Percentiles rank a stretch among this genome's conserved stretches.
Evolutionary conservation across 352 stramenopile genomes (phyloP).

Genomic region (Blastocystis sp.): DNA sequence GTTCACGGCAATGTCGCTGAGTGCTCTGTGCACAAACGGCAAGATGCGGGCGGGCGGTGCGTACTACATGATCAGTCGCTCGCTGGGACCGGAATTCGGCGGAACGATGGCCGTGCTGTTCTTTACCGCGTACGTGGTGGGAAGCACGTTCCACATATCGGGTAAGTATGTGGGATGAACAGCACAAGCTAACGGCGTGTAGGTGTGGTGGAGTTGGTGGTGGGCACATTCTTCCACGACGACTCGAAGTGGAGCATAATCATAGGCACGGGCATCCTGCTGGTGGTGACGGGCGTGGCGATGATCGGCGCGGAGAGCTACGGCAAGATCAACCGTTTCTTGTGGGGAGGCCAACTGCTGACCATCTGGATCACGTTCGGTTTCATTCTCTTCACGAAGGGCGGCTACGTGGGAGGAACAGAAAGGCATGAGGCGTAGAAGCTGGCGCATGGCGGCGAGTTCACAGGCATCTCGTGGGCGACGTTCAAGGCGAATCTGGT

Average conservation of each 20-base stretch:
- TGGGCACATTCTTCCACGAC: slow-evolving; percentile 68
- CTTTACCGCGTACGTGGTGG: slow-evolving; percentile 78
- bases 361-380: slow-evolving; percentile 77
- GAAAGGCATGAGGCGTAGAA: slow-evolving; percentile 72
- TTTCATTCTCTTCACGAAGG: slow-evolving; percentile 62
- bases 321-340: slow-evolving; percentile 78
- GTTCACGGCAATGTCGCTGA: slow-evolving; percentile 78
- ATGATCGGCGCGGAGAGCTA: slow-evolving; percentile 78
- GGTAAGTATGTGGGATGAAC: slow-evolving; percentile 12
- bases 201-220: slow-evolving; percentile 76
- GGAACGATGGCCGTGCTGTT: slow-evolving; percentile 78
- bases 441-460: slow-evolving; percentile 75
- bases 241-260: slow-evolving; percentile 61
- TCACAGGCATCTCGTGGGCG: slow-evolving; percentile 74
- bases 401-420: slow-evolving; percentile 70
- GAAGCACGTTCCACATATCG: slow-evolving; percentile 75
- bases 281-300: slow-evolving; percentile 73
- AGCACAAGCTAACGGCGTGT: slow-evolving; percentile 74
- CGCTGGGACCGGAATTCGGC: slow-evolving; percentile 78
- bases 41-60: slow-evolving; percentile 76
- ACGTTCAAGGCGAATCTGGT: slow-evolving; percentile 72
- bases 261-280: slow-evolving; percentile 58
- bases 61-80: slow-evolving; percentile 74
- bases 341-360: slow-evolving; percentile 78
- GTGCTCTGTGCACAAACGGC: slow-evolving; percentile 79